Conservation (phyloP, 1,139 yeast species). For the Hemisphaericaspora subhashii region DNA sequence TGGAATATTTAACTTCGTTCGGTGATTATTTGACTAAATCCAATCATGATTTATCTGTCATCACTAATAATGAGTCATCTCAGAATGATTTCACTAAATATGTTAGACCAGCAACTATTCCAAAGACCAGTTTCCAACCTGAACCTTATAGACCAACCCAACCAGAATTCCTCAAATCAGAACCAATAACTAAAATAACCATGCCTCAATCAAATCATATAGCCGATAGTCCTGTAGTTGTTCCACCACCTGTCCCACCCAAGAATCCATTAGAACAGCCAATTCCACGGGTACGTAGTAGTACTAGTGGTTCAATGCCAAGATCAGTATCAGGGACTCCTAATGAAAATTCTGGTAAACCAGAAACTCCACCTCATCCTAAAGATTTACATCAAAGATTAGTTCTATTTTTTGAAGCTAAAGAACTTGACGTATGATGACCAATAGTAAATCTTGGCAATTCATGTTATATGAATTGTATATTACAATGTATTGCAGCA, state of each 20-base stretch:
- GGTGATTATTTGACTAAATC: constrained; percentile 43
- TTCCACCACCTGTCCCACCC: constrained; percentile 1
- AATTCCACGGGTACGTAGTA: not conserved
- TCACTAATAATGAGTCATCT: no score
- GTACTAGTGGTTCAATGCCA: not conserved
- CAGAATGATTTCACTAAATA: no score
- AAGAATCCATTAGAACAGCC: constrained; percentile 1
- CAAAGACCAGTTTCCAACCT: constrained; percentile 1
- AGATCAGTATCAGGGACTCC: not conserved
- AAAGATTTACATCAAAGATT: no score
- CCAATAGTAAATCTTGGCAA: constrained; percentile 84
- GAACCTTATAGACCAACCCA: not conserved
- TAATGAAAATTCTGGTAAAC: not conserved
- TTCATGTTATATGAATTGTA: constrained; percentile 91
- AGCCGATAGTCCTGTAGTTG: not conserved
- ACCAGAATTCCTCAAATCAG: not conserved
- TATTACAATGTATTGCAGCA: constrained; percentile 74
- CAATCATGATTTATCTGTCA: constrained; percentile 13
- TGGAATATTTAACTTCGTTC: constrained; percentile 33
- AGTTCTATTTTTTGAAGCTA: no score
- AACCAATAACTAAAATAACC: not conserved
- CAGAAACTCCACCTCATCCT: not conserved
- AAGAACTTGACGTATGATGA: no score
- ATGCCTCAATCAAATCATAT: not conserved
- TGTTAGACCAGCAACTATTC: constrained; percentile 4